Evolutionary conservation across 441 rosid genomes (phyloP).

Genomic region (Manihot esculenta): DNA sequence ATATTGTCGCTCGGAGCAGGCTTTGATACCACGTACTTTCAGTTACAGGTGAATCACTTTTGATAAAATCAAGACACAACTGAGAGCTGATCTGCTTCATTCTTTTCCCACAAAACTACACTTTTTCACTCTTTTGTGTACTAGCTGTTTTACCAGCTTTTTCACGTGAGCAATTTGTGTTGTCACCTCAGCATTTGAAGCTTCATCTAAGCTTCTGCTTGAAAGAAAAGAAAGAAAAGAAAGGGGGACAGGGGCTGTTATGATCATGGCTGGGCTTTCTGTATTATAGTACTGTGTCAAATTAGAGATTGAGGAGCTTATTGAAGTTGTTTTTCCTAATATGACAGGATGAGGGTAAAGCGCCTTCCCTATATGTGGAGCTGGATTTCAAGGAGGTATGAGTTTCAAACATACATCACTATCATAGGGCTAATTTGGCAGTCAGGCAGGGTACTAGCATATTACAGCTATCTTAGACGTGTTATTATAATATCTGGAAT

Average conservation of each 20-base stretch:
- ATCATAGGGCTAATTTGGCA: slow-evolving; percentile 15
- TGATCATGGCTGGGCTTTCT: neutral
- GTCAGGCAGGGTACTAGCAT: slow-evolving; percentile 11
- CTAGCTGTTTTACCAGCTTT: neutral
- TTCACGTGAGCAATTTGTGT: neutral
- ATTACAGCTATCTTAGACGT: neutral
- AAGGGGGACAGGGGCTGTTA: neutral
- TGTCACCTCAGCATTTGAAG: neutral
- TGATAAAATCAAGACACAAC: neutral
- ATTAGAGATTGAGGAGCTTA: neutral
- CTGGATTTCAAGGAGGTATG: slow-evolving; percentile 92
- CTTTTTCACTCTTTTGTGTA: neutral
- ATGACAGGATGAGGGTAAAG: slow-evolving; percentile 78
- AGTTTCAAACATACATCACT: slow-evolving; percentile 20
- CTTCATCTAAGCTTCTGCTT: neutral
- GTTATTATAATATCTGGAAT: neutral
- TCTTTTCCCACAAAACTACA: neutral
- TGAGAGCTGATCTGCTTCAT: neutral
- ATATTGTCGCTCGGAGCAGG: slow-evolving; percentile 96
- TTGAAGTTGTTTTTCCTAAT: neutral
- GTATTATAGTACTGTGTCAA: neutral
- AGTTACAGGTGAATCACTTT: slow-evolving; percentile 60
- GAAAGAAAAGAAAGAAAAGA: neutral
- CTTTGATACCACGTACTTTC: slow-evolving; percentile 87
- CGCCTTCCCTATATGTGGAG: slow-evolving; percentile 89